Evolutionary conservation across 2,329 filamentous ascomycete genomes (phyloP).

Genomic region (Lachnellula hyalina): DNA sequence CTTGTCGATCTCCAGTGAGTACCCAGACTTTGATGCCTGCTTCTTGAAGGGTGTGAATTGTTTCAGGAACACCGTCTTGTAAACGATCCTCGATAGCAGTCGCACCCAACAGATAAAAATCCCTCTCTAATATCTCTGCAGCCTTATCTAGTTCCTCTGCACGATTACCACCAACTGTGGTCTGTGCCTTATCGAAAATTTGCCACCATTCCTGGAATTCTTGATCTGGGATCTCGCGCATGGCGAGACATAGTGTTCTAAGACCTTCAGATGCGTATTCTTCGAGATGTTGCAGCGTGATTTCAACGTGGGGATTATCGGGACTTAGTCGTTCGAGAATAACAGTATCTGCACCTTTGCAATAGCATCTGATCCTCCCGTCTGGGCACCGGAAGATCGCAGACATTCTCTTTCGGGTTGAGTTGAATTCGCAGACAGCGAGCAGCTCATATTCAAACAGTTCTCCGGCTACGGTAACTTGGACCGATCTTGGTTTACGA

Average conservation of each 20-base stretch:
- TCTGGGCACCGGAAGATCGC: constrained; percentile 95
- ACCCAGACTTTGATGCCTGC: constrained; percentile 99
- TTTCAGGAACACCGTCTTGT: constrained; percentile 96
- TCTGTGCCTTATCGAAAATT: constrained; percentile 81
- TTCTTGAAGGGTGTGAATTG: constrained; percentile 92
- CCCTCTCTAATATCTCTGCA: constrained; percentile 88
- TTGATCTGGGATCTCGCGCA: constrained; percentile 85
- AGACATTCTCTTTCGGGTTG: constrained; percentile 94
- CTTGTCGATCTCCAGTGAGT: constrained; percentile 91
- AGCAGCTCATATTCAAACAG: constrained; percentile 82
- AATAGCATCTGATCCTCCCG: constrained; percentile 89
- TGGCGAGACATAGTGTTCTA: constrained; percentile 87
- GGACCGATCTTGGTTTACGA: constrained; percentile 81
- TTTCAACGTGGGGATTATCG: constrained; percentile 80
- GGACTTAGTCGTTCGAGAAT: constrained; percentile 85
- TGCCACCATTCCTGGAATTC: constrained; percentile 85
- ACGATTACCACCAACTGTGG: constrained; percentile 86
- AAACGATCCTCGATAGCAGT: constrained; percentile 96
- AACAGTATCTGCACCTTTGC: constrained; percentile 95
- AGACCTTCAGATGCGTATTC: constrained; percentile 97
- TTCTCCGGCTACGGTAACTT: constrained; percentile 69
- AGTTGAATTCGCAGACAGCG: constrained; percentile 99
- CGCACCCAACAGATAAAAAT: constrained; percentile 85
- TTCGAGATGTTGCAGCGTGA: constrained; percentile 91
- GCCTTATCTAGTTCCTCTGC: constrained; percentile 96